Evolutionary conservation across 1,284 basidiomycete species (phyloP).

Genomic region (Tetrapyrgos nigripes): DNA sequence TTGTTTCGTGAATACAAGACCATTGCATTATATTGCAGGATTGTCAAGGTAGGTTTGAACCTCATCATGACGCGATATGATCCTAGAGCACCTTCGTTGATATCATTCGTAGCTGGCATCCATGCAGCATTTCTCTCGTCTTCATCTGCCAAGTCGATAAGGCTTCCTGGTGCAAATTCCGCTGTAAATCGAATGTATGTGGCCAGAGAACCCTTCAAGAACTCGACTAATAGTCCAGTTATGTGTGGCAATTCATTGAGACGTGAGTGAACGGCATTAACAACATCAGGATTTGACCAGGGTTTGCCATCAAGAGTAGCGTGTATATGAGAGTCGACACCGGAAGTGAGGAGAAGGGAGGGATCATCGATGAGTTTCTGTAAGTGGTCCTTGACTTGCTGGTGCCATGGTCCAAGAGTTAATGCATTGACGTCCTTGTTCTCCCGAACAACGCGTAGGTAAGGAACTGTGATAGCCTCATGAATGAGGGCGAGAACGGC

Average conservation of each 20-base stretch:
- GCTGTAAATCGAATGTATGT: slow-evolving; percentile 33
- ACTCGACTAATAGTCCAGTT: slow-evolving; percentile 21
- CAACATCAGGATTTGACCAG: too few species aligned
- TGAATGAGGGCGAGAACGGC: too few species aligned
- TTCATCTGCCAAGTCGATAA: slow-evolving; percentile 24
- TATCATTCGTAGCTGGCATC: slow-evolving; percentile 40
- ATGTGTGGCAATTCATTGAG: slow-evolving; percentile 26
- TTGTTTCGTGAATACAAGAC: slow-evolving; percentile 27
- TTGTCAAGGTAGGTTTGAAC: slow-evolving; percentile 19
- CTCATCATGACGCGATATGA: slow-evolving; percentile 20
- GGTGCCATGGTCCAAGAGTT: too few species aligned
- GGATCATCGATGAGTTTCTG: too few species aligned
- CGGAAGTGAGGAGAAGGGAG: too few species aligned
- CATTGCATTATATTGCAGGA: slow-evolving; percentile 24
- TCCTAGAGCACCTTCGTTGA: slow-evolving; percentile 38
- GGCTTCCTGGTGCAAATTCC: slow-evolving; percentile 34
- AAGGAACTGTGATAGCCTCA: too few species aligned
- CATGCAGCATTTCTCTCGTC: slow-evolving; percentile 25
- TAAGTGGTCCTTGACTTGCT: too few species aligned
- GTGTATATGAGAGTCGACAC: too few species aligned
- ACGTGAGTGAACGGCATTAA: neutral
- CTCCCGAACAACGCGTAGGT: too few species aligned
- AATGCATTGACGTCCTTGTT: too few species aligned
- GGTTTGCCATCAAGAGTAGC: too few species aligned
- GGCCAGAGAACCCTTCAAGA: slow-evolving; percentile 27